A percentile compares a stretch with the other conserved stretches of the same genome.
These are phyloP conservation scores for Macadamia integrifolia DNA, from an alignment of 164 flowering plant genomes.

Conservation along the genomic window DNA sequence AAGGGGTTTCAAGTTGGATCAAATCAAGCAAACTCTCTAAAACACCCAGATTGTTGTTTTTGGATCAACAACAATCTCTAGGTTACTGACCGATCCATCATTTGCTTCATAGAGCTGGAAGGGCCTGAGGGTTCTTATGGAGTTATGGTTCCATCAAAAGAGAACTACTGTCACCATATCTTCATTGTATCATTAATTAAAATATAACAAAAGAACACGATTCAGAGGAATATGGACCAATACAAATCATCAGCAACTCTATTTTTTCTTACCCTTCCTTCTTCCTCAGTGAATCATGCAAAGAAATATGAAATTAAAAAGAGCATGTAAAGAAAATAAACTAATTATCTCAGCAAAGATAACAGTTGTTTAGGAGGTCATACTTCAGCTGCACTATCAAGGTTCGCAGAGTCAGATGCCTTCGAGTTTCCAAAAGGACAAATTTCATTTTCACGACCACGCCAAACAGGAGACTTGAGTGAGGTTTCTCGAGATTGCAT, in stretches of 20 bases:
- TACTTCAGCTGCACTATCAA: slow-evolving; percentile 98
- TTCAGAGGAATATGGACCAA: not conserved
- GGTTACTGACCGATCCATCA: no score
- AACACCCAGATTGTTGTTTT: no score
- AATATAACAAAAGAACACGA: not conserved
- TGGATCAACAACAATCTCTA: no score
- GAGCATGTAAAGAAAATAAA: not conserved
- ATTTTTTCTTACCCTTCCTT: not conserved
- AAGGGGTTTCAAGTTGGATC: no score
- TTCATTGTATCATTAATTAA: not conserved
- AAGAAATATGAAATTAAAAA: not conserved
- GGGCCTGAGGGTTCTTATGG: no score
- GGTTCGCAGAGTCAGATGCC: slow-evolving; percentile 99
- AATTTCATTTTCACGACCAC: slow-evolving; percentile 94
- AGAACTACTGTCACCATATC: no score
- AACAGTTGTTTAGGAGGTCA: slow-evolving; percentile 9
- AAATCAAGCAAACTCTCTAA: no score
- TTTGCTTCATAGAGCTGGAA: no score
- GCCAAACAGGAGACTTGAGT: slow-evolving; percentile 91
- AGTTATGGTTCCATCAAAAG: no score
- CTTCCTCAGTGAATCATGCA: not conserved
- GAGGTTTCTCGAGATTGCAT: slow-evolving; percentile 96
- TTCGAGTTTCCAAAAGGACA: slow-evolving; percentile 90
- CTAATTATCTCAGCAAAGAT: slow-evolving; percentile 1
- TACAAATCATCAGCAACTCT: not conserved